Evolutionary conservation across 495 filamentous ascomycete species (phyloP), one percentile per base, ranked within the genome.

Genomic region (Hyaloscypha finlandica): DNA sequence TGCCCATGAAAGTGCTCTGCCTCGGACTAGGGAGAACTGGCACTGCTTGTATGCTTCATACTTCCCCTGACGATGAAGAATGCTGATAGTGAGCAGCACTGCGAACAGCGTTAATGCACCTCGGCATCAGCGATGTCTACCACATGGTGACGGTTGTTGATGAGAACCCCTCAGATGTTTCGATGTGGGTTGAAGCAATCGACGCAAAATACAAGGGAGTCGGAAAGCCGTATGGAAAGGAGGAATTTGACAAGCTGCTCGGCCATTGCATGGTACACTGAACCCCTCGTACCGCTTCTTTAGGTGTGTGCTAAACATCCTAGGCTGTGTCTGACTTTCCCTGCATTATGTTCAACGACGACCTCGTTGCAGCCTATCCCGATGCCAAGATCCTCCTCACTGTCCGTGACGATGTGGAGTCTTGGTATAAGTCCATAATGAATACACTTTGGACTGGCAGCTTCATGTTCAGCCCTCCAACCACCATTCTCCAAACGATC

Each of bases 321-420:
- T 37, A 64, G 55, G 81, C 81, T 32, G 73, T 82, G 0, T 77
- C 77, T 4, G 80, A 83, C 48, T 64, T 73, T 6, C 76, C 76
- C 1, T 61, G 54, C 35, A 60, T 67, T 19, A 56, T 75, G 2
- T 84, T 83, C 32, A 77, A 74, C 3, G 39, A 69, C 0, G 78
- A 83, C 37, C 66, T 83, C 19, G 76, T 85, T 29, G 68, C 67
- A 2, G 79, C 79, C 12, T 85, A 85, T 58, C 82, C 82, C 0
- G 73, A 81, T 20, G 79, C 77, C 6, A 77, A 80, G 60, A 79
- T 83, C 33, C 72, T 84, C 22, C 64, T 84, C 8, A 81, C 81
- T 30, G 72, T 68, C 37, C 73, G 77, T n/a, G 37, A 61, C 59
- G 31, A 71, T 16, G 52, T 74, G 2, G 79, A 81, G 1, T 70